A percentile compares a stretch with the other conserved stretches of the same genome.
Evolutionary conservation across 495 filamentous ascomycete genomes (phyloP).

Genomic region (Paragyromitra xinjiangensis): DNA sequence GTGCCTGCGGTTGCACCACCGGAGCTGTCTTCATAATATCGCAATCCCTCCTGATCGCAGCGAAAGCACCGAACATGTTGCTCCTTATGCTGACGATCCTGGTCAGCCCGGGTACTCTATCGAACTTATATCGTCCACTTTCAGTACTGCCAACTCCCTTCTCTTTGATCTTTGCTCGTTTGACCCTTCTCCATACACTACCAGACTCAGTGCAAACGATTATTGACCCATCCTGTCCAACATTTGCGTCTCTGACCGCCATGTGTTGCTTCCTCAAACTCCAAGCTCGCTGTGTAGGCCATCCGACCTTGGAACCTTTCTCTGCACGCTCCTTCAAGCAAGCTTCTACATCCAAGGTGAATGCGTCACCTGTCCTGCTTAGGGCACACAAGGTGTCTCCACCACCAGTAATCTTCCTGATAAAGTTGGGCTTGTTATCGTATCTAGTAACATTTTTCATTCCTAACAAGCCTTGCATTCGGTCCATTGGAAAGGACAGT

Average conservation of each 20-base stretch:
- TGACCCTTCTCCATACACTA: conserved; percentile 87
- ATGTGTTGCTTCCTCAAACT: conserved; percentile 79
- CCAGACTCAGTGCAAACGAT: conserved; percentile 92
- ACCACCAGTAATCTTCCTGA: conserved; percentile 74
- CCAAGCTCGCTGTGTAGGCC: conserved; percentile 81
- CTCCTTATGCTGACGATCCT: conserved; percentile 82
- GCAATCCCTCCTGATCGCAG: conserved; percentile 84
- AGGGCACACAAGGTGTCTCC: conserved; percentile 90
- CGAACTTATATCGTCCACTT: conserved; percentile 82
- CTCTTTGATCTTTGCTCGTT: conserved; percentile 80
- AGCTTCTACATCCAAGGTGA: conserved; percentile 73
- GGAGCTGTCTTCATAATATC: conserved; percentile 82
- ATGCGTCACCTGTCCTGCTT: conserved; percentile 83
- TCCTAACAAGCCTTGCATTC: conserved; percentile 60
- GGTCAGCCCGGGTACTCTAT: conserved; percentile 85
- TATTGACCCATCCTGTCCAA: conserved; percentile 92
- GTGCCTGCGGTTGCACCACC: conserved; percentile 66
- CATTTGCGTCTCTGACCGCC: conserved; percentile 83
- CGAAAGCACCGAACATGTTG: conserved; percentile 86
- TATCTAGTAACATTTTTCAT: conserved; percentile 71
- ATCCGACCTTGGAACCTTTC: conserved; percentile 78
- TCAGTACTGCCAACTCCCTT: conserved; percentile 60
- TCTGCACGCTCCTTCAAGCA: conserved; percentile 59
- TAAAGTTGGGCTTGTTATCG: conserved; percentile 62
- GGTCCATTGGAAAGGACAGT: conserved; percentile 78